phyloP scores from a whole-genome alignment of 2,329 filamentous ascomycete species.

The Ophiostoma triangulosporum region DNA sequence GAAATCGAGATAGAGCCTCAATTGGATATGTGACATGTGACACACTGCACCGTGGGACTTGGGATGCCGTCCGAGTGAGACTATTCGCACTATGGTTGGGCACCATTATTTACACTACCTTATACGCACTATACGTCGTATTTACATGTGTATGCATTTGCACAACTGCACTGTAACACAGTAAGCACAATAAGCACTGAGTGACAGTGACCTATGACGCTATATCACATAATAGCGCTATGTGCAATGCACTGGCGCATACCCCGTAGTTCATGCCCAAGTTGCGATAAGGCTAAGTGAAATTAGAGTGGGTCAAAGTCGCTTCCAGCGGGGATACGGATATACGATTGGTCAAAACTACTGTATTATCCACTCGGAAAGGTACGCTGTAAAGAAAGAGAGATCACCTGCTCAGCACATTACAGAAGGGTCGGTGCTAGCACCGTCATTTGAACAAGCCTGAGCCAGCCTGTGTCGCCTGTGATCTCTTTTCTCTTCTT shows the following conservation, averaged over 20 bases:
- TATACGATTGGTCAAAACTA: conserved; percentile 1
- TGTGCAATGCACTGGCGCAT: background rate
- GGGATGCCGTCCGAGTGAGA: background rate
- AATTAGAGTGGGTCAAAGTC: background rate
- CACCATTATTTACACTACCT: background rate
- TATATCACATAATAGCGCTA: background rate
- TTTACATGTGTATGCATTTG: background rate
- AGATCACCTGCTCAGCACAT: conserved; percentile 5
- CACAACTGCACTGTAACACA: background rate
- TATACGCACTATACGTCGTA: background rate
- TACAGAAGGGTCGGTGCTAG: background rate
- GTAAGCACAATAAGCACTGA: background rate
- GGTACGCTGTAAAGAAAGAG: background rate
- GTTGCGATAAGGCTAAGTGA: conserved; percentile 2
- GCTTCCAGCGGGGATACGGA: background rate
- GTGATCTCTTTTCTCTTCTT: background rate
- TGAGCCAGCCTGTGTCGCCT: background rate
- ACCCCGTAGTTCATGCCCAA: background rate
- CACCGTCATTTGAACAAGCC: background rate
- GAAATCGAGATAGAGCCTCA: background rate
- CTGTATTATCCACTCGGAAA: background rate
- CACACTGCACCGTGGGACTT: background rate
- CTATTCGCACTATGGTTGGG: background rate
- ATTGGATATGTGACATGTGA: background rate
- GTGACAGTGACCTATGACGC: background rate